A percentile compares a stretch with the other conserved stretches of the same genome.
phyloP scores from a whole-genome alignment of 106 monocot genomes.

The Vanilla planifolia region DNA sequence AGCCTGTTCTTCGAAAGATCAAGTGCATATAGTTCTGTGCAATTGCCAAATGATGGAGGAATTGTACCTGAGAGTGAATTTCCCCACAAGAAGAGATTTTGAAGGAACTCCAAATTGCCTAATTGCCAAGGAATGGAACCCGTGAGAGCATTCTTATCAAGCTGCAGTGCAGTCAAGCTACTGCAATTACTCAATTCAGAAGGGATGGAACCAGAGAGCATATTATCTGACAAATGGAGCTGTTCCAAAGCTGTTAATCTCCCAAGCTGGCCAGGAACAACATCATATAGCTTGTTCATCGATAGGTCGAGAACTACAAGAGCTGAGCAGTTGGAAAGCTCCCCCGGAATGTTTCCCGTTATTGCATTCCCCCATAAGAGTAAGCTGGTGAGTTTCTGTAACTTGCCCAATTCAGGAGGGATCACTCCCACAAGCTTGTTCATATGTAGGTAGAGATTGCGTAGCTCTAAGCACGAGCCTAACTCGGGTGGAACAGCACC shows the following conservation, averaged over 20 bases:
- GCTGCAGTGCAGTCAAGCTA: slow-evolving; percentile 73
- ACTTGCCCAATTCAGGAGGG: slow-evolving; percentile 63
- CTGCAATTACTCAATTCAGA: slow-evolving; percentile 56
- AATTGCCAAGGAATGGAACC: slow-evolving; percentile 53
- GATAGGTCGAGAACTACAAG: slow-evolving; percentile 84
- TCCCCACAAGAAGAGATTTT: slow-evolving; percentile 78
- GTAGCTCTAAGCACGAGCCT: slow-evolving; percentile 55
- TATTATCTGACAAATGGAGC: slow-evolving; percentile 85
- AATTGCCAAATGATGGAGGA: slow-evolving; percentile 52
- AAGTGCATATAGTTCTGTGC: slow-evolving; percentile 66
- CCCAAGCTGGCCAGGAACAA: slow-evolving; percentile 64
- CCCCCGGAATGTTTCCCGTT: slow-evolving; percentile 52
- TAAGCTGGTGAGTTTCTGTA: slow-evolving; percentile 82
- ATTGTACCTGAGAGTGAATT: slow-evolving; percentile 65
- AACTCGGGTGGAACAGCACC: slow-evolving; percentile 56
- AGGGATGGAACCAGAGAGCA: slow-evolving; percentile 52
- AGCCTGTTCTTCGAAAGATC: slow-evolving; percentile 80
- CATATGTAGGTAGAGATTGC: slow-evolving; percentile 84
- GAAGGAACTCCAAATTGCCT: slow-evolving; percentile 48
- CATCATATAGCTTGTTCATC: slow-evolving; percentile 57
- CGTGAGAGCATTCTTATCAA: slow-evolving; percentile 65
- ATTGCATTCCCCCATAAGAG: slow-evolving; percentile 84
- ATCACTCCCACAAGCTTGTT: slow-evolving; percentile 61
- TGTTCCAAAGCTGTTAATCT: slow-evolving; percentile 52
- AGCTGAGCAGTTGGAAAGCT: slow-evolving; percentile 68